Percentiles rank a stretch among this genome's conserved stretches.
These are phyloP conservation scores for Macrolepiota albuminosa DNA, from an alignment of 768 basidiomycete species.

Conservation along the genomic window DNA sequence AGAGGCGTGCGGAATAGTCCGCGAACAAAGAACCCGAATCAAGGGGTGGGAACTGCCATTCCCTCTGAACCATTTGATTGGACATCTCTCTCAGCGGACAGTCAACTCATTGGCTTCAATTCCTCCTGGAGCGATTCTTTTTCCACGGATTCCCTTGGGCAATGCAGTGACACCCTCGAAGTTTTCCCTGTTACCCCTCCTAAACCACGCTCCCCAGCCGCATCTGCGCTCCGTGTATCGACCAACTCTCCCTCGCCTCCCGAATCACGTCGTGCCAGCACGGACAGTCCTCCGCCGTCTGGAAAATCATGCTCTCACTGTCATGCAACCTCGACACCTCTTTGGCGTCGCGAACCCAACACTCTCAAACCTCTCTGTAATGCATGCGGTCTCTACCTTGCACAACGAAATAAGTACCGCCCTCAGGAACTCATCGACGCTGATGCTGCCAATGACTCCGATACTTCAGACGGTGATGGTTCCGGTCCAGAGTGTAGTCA, in stretches of 20 bases:
- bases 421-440: conserved; percentile 48
- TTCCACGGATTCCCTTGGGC: conserved; percentile 20
- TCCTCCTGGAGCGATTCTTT: conserved; percentile 24
- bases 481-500: conserved; percentile 44
- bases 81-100: conserved; percentile 14
- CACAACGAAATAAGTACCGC: conserved; percentile 41
- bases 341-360: conserved; percentile 44
- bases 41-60: conserved; percentile 6
- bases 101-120: conserved; percentile 24
- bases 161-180: conserved; percentile 24
- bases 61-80: conserved; percentile 20
- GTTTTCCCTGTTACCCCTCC: conserved; percentile 31
- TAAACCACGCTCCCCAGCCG: conserved; percentile 12
- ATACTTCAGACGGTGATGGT: conserved; percentile 35
- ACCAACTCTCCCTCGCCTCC: conserved; percentile 19
- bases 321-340: conserved; percentile 40
- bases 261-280: conserved; percentile 23
- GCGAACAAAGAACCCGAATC: conserved; percentile 5
- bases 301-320: conserved; percentile 43
- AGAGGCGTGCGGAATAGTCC: conserved; percentile 12
- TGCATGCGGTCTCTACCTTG: conserved; percentile 43
- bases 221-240: conserved; percentile 20
- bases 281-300: conserved; percentile 22
- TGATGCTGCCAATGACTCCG: conserved; percentile 36
- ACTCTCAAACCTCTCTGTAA: conserved; percentile 43